A percentile compares a stretch with the other conserved stretches of the same genome.
phyloP scores from a whole-genome alignment of 225 moss, liverwort and hornwort genomes.

The Sphagnum contortum region DNA sequence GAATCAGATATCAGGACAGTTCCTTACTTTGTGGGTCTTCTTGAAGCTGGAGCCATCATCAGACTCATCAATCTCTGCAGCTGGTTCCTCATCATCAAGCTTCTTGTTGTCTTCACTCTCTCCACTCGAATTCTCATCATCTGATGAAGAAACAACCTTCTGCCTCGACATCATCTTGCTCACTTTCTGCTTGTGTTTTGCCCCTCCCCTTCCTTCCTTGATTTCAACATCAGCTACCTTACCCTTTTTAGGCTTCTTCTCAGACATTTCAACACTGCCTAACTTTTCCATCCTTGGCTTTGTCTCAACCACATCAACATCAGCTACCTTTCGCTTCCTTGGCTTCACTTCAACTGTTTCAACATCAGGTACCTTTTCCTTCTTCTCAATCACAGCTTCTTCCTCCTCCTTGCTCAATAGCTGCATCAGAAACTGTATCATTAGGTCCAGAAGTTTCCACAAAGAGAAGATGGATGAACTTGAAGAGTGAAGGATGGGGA shows the following conservation, averaged over 20 bases:
- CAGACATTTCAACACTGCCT: conserved; percentile 10
- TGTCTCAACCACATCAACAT: background rate
- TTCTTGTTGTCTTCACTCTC: background rate
- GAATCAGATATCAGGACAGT: too few species aligned
- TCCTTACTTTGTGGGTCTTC: conserved; percentile 29
- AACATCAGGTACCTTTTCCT: too few species aligned
- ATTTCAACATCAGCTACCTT: too few species aligned
- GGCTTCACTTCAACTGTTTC: conserved; percentile 10
- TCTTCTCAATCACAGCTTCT: conserved; percentile 1
- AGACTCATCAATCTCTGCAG: conserved; percentile 19
- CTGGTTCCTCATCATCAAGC: conserved; percentile 8
- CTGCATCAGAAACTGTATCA: conserved; percentile 11
- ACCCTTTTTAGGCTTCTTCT: conserved; percentile 13
- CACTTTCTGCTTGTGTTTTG: conserved; percentile 20
- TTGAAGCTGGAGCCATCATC: conserved; percentile 29
- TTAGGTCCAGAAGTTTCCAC: background rate
- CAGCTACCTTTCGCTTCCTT: conserved; percentile 28
- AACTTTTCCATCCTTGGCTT: conserved; percentile 12
- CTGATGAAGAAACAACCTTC: conserved; percentile 6
- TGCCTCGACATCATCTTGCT: conserved; percentile 16
- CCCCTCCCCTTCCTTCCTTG: conserved; percentile 3
- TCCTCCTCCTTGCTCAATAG: conserved; percentile 23
- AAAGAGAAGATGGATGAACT: too few species aligned
- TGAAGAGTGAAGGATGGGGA: too few species aligned
- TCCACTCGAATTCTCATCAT: conserved; percentile 9